These are phyloP conservation scores for Hericium rajendrae DNA, from an alignment of 768 basidiomycete species.

Conservation along the genomic window DNA sequence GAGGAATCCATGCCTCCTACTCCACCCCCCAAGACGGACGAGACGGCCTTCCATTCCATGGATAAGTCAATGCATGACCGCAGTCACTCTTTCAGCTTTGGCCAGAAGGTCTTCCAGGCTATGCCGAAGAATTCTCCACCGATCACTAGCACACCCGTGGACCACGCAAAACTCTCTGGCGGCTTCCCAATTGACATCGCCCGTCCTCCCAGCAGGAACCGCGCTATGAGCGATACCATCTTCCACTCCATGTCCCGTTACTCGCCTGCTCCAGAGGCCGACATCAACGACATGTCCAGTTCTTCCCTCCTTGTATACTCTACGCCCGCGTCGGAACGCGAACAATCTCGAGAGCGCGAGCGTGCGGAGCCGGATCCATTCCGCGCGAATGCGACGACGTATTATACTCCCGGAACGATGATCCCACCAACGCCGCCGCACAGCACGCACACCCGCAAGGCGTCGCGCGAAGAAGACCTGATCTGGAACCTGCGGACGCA, in stretches of 20 bases:
- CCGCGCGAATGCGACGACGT: slow-evolving; percentile 60
- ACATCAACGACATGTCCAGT: slow-evolving; percentile 53
- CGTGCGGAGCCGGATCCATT: slow-evolving; percentile 60
- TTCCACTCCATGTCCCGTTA: slow-evolving; percentile 48
- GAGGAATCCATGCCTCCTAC: slow-evolving; percentile 8
- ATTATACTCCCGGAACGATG: slow-evolving; percentile 68
- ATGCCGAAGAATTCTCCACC: slow-evolving; percentile 19
- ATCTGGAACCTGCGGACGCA: slow-evolving; percentile 71
- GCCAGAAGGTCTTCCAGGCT: slow-evolving; percentile 54
- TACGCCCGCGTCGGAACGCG: slow-evolving; percentile 10
- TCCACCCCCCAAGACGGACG: background rate
- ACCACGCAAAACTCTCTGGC: slow-evolving; percentile 7
- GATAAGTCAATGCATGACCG: slow-evolving; percentile 32
- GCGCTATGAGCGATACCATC: slow-evolving; percentile 55
- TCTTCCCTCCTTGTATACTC: slow-evolving; percentile 38
- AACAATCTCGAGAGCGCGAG: slow-evolving; percentile 11
- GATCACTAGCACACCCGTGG: slow-evolving; percentile 7
- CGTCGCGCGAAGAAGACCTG: slow-evolving; percentile 61
- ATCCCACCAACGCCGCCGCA: slow-evolving; percentile 51
- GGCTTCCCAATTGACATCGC: background rate
- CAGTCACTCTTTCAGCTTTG: slow-evolving; percentile 61
- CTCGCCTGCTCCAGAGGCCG: slow-evolving; percentile 38
- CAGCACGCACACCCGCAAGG: slow-evolving; percentile 40
- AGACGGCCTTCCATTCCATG: slow-evolving; percentile 6
- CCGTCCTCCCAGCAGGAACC: slow-evolving; percentile 28